A percentile compares a stretch with the other conserved stretches of the same genome.
Conservation (phyloP, 1,284 basidiomycete species). For the Ustilago crameri region DNA sequence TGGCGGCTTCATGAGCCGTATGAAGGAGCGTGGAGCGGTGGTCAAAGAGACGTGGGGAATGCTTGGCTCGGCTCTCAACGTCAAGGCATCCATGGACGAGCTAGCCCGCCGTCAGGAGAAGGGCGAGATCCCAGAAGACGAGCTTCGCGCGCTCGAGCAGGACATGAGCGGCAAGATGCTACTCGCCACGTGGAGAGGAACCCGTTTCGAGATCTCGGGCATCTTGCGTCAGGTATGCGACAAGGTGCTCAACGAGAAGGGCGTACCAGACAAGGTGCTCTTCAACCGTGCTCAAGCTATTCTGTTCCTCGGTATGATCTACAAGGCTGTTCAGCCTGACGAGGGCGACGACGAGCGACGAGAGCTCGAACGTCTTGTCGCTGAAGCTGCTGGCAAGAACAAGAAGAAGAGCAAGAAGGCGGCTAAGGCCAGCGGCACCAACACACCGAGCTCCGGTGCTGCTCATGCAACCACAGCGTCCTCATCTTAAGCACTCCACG, state of each 20-base stretch:
- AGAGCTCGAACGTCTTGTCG: constrained; percentile 69
- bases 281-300: constrained; percentile 64
- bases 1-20: constrained; percentile 88
- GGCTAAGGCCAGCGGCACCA: constrained; percentile 23
- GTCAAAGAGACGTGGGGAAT: constrained; percentile 72
- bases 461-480: constrained; percentile 12
- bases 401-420: constrained; percentile 65
- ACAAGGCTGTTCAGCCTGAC: constrained; percentile 64
- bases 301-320: constrained; percentile 64
- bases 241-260: constrained; percentile 66
- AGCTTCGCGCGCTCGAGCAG: constrained; percentile 81
- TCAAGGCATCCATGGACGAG: constrained; percentile 76
- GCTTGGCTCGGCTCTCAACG: constrained; percentile 73
- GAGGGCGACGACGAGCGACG: constrained; percentile 65
- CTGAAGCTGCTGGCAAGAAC: constrained; percentile 70
- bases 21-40: constrained; percentile 89
- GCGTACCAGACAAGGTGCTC: constrained; percentile 61
- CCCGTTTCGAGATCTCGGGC: constrained; percentile 61
- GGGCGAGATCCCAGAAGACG: constrained; percentile 82
- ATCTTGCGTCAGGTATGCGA: constrained; percentile 65
- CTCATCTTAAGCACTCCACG: not conserved
- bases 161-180: constrained; percentile 87
- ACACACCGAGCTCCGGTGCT: constrained; percentile 15
- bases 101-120: constrained; percentile 90
- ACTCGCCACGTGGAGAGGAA: constrained; percentile 60